These are phyloP conservation scores for Eimeria sp. DNA, from an alignment of 169 alveolate species.

Conservation along the genomic window DNA sequence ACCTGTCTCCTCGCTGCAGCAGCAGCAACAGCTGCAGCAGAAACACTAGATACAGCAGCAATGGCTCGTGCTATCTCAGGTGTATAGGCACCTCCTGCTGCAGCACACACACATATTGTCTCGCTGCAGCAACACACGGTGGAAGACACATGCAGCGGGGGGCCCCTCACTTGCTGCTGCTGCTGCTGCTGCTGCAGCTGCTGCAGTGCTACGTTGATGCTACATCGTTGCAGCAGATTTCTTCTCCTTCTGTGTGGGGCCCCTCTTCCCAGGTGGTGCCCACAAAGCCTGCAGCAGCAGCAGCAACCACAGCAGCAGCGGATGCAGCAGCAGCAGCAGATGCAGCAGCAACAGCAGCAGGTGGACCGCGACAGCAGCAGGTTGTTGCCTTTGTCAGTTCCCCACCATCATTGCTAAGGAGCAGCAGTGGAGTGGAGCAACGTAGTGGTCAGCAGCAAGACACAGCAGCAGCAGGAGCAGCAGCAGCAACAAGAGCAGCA, in stretches of 20 bases:
- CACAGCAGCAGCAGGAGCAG: constrained; percentile 36
- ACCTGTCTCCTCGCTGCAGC: no score
- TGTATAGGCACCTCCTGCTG: no score
- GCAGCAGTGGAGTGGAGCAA: not conserved
- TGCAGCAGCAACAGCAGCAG: constrained; percentile 1
- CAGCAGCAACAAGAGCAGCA: constrained; percentile 42
- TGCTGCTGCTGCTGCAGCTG: constrained; percentile 47
- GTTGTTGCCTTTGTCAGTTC: not conserved
- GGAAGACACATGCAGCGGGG: constrained; percentile 11
- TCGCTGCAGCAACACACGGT: not conserved
- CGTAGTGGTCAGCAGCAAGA: not conserved
- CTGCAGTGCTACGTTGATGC: not conserved
- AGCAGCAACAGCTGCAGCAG: no score
- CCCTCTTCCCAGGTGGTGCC: not conserved
- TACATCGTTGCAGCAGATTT: not conserved
- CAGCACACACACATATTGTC: no score
- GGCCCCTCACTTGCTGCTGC: not conserved
- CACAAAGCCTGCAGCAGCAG: constrained; percentile 22
- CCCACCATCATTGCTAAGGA: not conserved
- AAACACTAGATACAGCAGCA: no score
- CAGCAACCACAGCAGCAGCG: not conserved
- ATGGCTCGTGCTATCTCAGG: no score
- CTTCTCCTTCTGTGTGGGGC: not conserved
- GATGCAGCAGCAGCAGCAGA: not conserved
- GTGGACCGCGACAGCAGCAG: not conserved